These are phyloP conservation scores for Gnetum montanum DNA, from an alignment of 75 land plant species.

Conservation along the genomic window DNA sequence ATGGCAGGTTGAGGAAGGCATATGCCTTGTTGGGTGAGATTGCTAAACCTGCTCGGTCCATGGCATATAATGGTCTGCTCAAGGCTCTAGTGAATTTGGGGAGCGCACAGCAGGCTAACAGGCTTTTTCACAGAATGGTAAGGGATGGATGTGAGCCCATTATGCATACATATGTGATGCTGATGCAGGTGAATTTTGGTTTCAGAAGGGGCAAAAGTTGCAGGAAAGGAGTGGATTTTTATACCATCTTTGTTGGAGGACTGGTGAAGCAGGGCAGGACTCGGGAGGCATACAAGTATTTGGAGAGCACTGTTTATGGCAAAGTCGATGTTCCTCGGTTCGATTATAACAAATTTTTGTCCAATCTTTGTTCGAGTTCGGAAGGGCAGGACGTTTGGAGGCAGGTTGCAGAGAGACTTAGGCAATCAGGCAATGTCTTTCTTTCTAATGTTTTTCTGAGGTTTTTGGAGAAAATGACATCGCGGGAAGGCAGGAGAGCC, in stretches of 20 bases:
- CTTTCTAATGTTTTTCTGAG: slow-evolving; percentile 40
- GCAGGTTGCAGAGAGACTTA: slow-evolving; percentile 40
- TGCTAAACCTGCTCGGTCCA: slow-evolving; percentile 16
- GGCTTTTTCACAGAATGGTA: slow-evolving; percentile 43
- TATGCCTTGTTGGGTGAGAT: slow-evolving; percentile 17
- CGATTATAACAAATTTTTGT: slow-evolving; percentile 47
- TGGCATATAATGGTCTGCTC: slow-evolving; percentile 35
- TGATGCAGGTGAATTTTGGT: slow-evolving; percentile 52
- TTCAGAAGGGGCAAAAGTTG: slow-evolving; percentile 40
- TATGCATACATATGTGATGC: slow-evolving; percentile 62
- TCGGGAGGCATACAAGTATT: slow-evolving; percentile 39
- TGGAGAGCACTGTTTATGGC: slow-evolving; percentile 34
- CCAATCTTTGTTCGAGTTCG: slow-evolving; percentile 26
- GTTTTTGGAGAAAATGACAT: slow-evolving; percentile 46
- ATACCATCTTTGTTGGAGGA: slow-evolving; percentile 51
- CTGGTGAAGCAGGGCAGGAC: slow-evolving; percentile 40
- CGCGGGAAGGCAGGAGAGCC: slow-evolving; percentile 38
- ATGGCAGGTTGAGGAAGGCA: slow-evolving; percentile 27
- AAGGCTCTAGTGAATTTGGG: slow-evolving; percentile 39
- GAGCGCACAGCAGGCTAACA: slow-evolving; percentile 28
- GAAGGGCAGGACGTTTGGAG: slow-evolving; percentile 51
- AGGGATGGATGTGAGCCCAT: slow-evolving; percentile 42
- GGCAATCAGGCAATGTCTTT: slow-evolving; percentile 38
- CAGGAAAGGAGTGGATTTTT: slow-evolving; percentile 36
- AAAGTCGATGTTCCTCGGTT: slow-evolving; percentile 44